Base-by-base conservation (phyloP, 768 basidiomycete genomes). In the Mycena polygramma region DNA sequence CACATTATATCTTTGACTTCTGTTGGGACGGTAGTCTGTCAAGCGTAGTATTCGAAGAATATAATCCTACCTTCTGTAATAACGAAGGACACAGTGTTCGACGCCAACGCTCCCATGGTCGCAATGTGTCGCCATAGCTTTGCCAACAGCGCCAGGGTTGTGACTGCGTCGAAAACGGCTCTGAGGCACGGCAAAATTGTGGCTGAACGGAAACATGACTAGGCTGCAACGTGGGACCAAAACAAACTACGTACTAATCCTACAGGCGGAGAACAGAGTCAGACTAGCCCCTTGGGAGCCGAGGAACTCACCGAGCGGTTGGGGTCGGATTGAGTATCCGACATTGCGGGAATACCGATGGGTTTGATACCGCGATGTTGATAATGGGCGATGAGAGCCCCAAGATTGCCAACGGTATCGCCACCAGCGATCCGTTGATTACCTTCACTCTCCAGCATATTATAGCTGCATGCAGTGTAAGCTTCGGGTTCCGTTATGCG, bases 71-170 rank as follows among this genome's bases (percentile, higher is more conserved):
- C 64, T 51, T 66, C 64, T 15, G 45, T 48, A 11, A 66, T 22
- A 15, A 66, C 64, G 26, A 66, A 66, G 11, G 64, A 36, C 45
- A 66, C 64, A 17, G 64, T 66, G 15, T 66, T 46, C 2, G 64
- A 66, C 1, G 64, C 63, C 22, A 66, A 22, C 0, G 54, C 64
- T 10, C 55, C 55, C 64, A 66, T 66, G 11, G 57, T 48, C 14
- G n/a, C 13, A 1, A 66, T 48, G 22, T 66, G 64, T n/a, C 46
- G 55, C 35, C 30, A 66, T n/a, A 66, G 35, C 30, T 51, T 66
- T 11, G n/a, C 0, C 1, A 66, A 36, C 1, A 66, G 43, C 14
- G 64, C 64, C 0, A 66, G 35, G 2, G 64, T 57, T 17, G 57
- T 45, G 11, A 30, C 64, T 10, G 64, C 64, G 26, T 66, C 64